Evolutionary conservation across 148 eudicot genomes (phyloP), one percentile per base, ranked within the genome.

Genomic region (Amaranthus cruentus): DNA sequence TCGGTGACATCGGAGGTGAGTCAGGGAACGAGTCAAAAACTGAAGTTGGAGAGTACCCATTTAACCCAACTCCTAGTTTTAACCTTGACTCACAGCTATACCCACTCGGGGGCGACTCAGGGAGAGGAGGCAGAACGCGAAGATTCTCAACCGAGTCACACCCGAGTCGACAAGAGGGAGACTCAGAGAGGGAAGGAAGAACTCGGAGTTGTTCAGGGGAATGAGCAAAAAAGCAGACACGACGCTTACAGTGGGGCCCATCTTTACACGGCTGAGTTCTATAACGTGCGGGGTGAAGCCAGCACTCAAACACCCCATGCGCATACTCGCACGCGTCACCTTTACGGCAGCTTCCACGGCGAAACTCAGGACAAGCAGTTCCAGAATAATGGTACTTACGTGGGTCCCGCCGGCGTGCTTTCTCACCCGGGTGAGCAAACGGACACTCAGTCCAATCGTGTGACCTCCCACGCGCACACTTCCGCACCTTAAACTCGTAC

Each of bases 381-480:
- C 92, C 97, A 56, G 92, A 85, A 66, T 92, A 92, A 67, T 84
- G 86, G 57, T 54, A 66, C 70, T 55, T 60, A 2, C 76, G 54
- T 2, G 83, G 93, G 51, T 89, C 93, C 38, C 93, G 63, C 44
- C 93, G 82, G 48, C 93, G 88, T 8, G 93, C 93, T 42, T 89
- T 89, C 78, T 89, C 93, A 2, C 89, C 91, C 0, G 91, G 89
- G n/a, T 90, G 95, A 0, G 87, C 88, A 71, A 15, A 89, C 5
- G 94, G 94, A 15, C 94, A 89, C 78, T 89, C 94, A 0, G 94
- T 89, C 94, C 94, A 89, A 82, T 89, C 94, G 55, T 89, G 94
- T 0, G 94, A 87, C 72, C 91, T 71, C 2, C 80, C 89, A 6
- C 93, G 88, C 0, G 86, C 83, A 77, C 97, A 92, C 52, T 79